phyloP scores from a whole-genome alignment of 805 yeast genomes.

The Pichia californica region DNA sequence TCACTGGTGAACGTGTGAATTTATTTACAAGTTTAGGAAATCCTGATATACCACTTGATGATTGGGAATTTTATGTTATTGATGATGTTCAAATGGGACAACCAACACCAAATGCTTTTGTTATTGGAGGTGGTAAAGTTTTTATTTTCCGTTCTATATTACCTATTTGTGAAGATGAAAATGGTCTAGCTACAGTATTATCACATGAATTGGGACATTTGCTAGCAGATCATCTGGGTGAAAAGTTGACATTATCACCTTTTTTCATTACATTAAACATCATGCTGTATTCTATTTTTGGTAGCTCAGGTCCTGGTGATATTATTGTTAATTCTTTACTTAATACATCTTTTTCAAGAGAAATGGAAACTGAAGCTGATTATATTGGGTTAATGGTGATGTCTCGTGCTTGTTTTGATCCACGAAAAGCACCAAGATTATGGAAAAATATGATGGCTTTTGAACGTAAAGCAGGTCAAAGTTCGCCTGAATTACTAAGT shows the following conservation, averaged over 20 bases:
- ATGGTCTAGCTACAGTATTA: conserved; percentile 91
- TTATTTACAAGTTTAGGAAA: conserved; percentile 21
- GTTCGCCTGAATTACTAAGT: conserved; percentile 56
- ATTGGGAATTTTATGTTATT: conserved; percentile 82
- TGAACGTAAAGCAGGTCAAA: conserved; percentile 34
- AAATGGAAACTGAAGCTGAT: conserved; percentile 96
- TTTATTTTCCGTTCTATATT: conserved; percentile 79
- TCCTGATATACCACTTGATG: conserved; percentile 25
- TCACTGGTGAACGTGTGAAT: conserved; percentile 23
- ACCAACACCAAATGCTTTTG: conserved; percentile 96
- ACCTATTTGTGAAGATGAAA: conserved; percentile 72
- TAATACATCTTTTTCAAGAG: conserved; percentile 80
- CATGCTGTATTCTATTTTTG: conserved; percentile 53
- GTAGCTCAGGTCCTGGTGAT: conserved; percentile 46
- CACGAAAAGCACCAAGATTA: conserved; percentile 62
- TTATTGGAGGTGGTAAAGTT: conserved; percentile 92
- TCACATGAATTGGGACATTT: conserved; percentile 94
- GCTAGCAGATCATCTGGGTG: conserved; percentile 86
- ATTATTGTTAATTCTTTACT: conserved; percentile 49
- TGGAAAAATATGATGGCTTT: conserved; percentile 76
- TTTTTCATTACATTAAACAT: conserved; percentile 51
- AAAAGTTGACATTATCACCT: conserved; percentile 73
- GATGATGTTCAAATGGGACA: conserved; percentile 40
- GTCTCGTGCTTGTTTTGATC: conserved; percentile 84
- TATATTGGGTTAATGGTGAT: conserved; percentile 87